Evolutionary conservation across 257 asterid genomes (phyloP), one percentile per base, ranked within the genome.

Genomic region (Nicotiana tomentosiformis): DNA sequence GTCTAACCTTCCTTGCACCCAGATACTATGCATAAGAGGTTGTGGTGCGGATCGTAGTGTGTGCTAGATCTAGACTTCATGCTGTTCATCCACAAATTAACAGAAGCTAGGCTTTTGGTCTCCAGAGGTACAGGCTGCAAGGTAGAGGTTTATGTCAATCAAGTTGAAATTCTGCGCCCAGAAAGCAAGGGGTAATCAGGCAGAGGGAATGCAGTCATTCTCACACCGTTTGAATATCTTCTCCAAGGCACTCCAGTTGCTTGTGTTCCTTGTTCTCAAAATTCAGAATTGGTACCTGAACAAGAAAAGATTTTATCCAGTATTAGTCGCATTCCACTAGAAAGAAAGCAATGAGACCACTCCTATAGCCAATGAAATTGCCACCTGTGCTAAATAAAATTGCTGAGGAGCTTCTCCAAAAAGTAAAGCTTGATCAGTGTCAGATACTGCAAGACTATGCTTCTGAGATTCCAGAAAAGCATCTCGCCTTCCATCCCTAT

Each of bases 61-160:
- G 98, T 90, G 87, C 98, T 96, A 23, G 98, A 96, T 91, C 98
- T 94, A 86, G 88, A 87, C 81, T 86, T 86, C 86, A 89, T 90
- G 82, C 89, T 92, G 89, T 91, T 94, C 99, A 94, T 94, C 99
- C 99, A 96, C 86, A 96, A 87, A 91, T 96, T 94, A 88, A 96
- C 87, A 81, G 98, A 90, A 80, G 90, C 89, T 82, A 94, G 74
- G 17, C 77, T 56, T 89, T 92, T 94, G 78, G 88, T 88, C 86
- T 88, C 91, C 89, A 94, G 87, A 91, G 91, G 91, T 76, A 89
- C 86, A 84, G 98, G 98, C 98, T 93, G 98, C 62, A 66, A 29
- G 43, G 77, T 49, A 74, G 33, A 80, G 69, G 61, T 51, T 76
- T 26, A 76, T 76, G 46, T 51, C 64, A 76, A 39, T 51, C 30